Conservation (phyloP, 257 asterid species). For the Pogostemon cablin region DNA sequence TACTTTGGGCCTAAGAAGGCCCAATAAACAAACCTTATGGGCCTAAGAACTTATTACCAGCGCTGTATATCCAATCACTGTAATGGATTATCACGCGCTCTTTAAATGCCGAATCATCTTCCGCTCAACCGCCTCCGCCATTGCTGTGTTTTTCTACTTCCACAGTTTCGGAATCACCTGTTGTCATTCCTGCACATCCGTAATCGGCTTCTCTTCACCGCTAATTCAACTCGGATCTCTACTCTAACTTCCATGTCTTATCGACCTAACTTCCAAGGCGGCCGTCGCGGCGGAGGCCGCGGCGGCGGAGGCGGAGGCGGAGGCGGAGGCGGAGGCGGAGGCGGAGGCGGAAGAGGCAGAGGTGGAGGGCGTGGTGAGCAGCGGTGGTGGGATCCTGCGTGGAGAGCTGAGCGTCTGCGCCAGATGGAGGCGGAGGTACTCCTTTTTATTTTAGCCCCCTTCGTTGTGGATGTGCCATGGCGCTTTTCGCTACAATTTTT, state of each 20-base stretch:
- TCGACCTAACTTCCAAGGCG: constrained; percentile 83
- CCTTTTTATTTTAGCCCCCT: not conserved
- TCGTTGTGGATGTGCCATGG: constrained; percentile 8
- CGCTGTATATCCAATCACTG: too few species aligned
- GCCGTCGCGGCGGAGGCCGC: constrained; percentile 65
- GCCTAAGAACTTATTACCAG: too few species aligned
- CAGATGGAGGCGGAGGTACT: constrained; percentile 78
- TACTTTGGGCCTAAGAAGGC: too few species aligned
- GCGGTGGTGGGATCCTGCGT: constrained; percentile 99
- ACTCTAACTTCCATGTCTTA: constrained; percentile 58
- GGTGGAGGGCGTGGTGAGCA: constrained; percentile 80
- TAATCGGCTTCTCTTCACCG: not conserved
- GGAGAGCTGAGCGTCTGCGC: constrained; percentile 95
- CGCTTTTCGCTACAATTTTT: constrained; percentile 19
- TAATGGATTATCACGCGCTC: constrained; percentile 4
- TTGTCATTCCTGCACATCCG: constrained; percentile 20
- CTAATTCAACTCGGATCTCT: constrained; percentile 36
- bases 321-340: constrained; percentile 44
- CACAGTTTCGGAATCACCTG: constrained; percentile 32
- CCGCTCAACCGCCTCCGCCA: constrained; percentile 39
- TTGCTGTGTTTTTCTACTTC: constrained; percentile 27
- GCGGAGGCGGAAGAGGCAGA: constrained; percentile 63
- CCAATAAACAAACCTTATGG: too few species aligned
- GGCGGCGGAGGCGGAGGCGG: constrained; percentile 49
- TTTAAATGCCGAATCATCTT: constrained; percentile 50